Evolutionary conservation across 257 asterid species (phyloP), one percentile per base, ranked within the genome.

Genomic region (Rhazya stricta): DNA sequence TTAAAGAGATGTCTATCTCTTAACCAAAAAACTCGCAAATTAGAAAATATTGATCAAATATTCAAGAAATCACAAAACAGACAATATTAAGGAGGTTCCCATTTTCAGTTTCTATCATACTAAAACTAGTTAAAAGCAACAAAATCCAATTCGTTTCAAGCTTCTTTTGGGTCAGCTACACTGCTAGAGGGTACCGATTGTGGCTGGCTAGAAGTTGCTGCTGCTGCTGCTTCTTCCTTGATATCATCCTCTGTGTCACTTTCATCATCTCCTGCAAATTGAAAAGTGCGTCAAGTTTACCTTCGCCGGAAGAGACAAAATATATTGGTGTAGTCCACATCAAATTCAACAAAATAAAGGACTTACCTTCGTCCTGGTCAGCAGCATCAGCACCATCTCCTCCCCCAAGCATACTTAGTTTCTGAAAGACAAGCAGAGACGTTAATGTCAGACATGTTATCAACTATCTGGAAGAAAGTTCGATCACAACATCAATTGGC

Each of bases 321-420:
- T 11, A 1, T 62, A 19, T 13, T 0, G 13, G 32, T 9, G 19
- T 19, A 27, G 4, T 9, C 0, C 2, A 12, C 6, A 25, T 16
- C 4, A n/a, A 51, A 46, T 25, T 23, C 15, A 29, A 43, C 51
- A 67, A 30, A 61, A 6, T 13, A 19, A 30, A 34, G 46, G 3
- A 56, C 81, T 80, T 66, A 61, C 84, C 81, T 76, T 76, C 81
- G 27, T 42, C 81, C 30, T 34, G 43, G 43, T 77, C 80, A 58
- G 57, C 74, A 36, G 48, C 58, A 34, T 65, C 73, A 56, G 25
- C 73, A 25, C 57, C 78, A 62, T 41, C 77, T 2, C 50, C 79
- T 11, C 43, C 74, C 11, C 74, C 80, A 45, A 80, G 65, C 80
- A 77, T 71, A 48, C 56, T 71, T 45, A 77, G 70, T 8, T 77